Base-by-base conservation (phyloP, 768 basidiomycete species). In the Thelephora ganbajun region DNA sequence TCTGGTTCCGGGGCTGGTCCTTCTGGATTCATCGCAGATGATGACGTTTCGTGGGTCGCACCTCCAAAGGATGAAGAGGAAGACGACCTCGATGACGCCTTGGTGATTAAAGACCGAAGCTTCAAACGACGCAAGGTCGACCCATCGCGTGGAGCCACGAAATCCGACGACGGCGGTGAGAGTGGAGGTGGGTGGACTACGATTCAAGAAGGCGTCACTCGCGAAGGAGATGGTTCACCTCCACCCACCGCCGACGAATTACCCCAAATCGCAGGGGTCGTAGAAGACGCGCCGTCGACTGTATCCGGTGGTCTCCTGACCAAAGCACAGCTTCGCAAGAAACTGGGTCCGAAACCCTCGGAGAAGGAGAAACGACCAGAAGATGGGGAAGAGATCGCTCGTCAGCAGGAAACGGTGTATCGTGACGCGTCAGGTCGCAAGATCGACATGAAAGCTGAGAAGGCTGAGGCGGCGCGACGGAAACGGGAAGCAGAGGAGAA, bases 371-470 rank as follows among this genome's bases (percentile, higher is more conserved):
- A 41, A 41, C 39, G 22, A 4, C 59, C 60, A 36, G 59, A 65
- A 66, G 60, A 75, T 68, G 54, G 72, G 63, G 72, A 73, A 51
- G 78, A 79, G 54, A 67, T 70, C 47, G 75, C 75, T 6, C 72
- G 72, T 6, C 80, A 82, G 4, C 80, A 89, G 59, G 88, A 91
- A 61, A 99, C 96, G 0, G 77, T 99, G 11, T 96, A 99, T 63
- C 89, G 96, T 59, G 94, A 98, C 62, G 69, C 81, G 13, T 73
- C 76, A 14, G 96, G 96, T 33, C 75, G 81, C 59, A 85, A 84
- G 69, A 85, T 98, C 45, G 92, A 98, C 56, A 77, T 85, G 45
- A 89, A 87, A 59, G 75, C 83, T 1, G 84, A 82, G 23, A 76
- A 73, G 48, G 93, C 88, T 12, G 92, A 93, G 57, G 88, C 89